Percentiles rank a stretch among this genome's conserved stretches.
Conservation (phyloP, 2,329 filamentous ascomycete genomes). For the Neonectria faginata region DNA sequence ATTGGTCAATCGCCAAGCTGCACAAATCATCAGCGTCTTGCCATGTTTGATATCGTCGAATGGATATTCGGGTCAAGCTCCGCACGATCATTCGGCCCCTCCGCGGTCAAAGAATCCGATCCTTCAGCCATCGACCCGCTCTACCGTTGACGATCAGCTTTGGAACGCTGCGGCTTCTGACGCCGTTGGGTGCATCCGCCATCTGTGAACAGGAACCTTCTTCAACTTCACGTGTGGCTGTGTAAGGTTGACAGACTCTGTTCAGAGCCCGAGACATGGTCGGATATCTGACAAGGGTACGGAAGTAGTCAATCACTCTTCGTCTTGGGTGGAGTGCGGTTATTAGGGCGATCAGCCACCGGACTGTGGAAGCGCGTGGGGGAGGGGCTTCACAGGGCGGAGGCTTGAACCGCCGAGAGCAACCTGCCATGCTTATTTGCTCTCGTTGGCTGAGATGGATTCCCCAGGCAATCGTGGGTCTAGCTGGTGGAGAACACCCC, state of each 20-base stretch:
- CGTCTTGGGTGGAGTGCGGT: conserved; percentile 31
- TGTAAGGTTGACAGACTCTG: conserved; percentile 36
- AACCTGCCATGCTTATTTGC: conserved; percentile 25
- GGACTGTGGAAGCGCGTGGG: conserved; percentile 35
- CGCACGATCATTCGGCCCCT: conserved; percentile 33
- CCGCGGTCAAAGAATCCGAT: conserved; percentile 30
- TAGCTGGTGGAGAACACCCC: conserved; percentile 21
- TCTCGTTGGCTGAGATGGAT: conserved; percentile 39
- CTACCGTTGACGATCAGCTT: conserved; percentile 30
- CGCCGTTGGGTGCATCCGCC: conserved; percentile 42
- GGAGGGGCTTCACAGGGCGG: conserved; percentile 36
- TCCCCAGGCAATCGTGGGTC: conserved; percentile 34
- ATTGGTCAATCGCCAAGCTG: conserved; percentile 44
- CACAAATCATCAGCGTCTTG: conserved; percentile 36
- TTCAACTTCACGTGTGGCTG: conserved; percentile 44
- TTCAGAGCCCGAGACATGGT: conserved; percentile 43
- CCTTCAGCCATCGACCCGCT: conserved; percentile 25
- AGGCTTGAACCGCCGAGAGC: conserved; percentile 38
- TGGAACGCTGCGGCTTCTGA: conserved; percentile 34
- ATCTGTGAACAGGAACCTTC: conserved; percentile 45
- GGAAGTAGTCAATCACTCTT: conserved; percentile 34
- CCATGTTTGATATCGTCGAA: conserved; percentile 27
- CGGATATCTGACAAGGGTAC: conserved; percentile 37
- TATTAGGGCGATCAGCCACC: conserved; percentile 31
- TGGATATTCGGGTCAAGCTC: conserved; percentile 29